These are phyloP conservation scores for Lentinula aciculospora DNA, from an alignment of 768 basidiomycete species.

Conservation along the genomic window DNA sequence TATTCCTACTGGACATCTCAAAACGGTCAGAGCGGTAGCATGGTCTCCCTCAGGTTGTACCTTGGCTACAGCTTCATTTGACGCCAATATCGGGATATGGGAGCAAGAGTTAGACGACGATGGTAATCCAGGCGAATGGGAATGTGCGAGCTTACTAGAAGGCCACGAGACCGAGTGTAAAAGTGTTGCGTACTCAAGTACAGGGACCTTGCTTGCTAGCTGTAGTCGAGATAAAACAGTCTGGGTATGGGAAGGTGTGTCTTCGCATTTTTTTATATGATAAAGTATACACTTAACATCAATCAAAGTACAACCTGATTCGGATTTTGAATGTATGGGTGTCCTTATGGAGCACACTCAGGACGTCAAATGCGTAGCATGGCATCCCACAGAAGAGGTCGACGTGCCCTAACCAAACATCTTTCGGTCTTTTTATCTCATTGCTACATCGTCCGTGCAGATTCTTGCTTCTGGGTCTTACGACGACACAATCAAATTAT, in stretches of 20 bases:
- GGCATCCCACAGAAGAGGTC: constrained; percentile 96
- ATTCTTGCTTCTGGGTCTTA: constrained; percentile 71
- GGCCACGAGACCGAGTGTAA: constrained; percentile 99
- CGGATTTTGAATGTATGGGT: constrained; percentile 90
- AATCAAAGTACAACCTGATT: constrained; percentile 73
- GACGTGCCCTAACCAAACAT: constrained; percentile 12
- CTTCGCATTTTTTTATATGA: not conserved
- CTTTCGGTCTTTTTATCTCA: constrained; percentile 4
- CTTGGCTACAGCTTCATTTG: constrained; percentile 91
- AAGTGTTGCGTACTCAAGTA: constrained; percentile 74
- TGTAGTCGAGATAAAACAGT: constrained; percentile 97
- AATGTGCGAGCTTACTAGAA: constrained; percentile 80
- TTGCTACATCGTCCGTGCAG: constrained; percentile 1
- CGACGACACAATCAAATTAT: constrained; percentile 93
- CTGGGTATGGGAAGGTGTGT: constrained; percentile 96
- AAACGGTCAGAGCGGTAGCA: constrained; percentile 80
- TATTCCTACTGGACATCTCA: constrained; percentile 79
- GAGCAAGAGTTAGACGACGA: constrained; percentile 51
- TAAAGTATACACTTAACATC: not conserved
- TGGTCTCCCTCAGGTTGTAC: constrained; percentile 88
- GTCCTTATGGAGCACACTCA: constrained; percentile 97
- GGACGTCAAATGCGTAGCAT: constrained; percentile 92
- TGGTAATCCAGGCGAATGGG: constrained; percentile 64
- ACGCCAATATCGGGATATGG: constrained; percentile 90
- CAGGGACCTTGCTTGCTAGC: constrained; percentile 83